Evolutionary conservation across 768 basidiomycete species (phyloP).

Genomic region (Tulasnella sp.): DNA sequence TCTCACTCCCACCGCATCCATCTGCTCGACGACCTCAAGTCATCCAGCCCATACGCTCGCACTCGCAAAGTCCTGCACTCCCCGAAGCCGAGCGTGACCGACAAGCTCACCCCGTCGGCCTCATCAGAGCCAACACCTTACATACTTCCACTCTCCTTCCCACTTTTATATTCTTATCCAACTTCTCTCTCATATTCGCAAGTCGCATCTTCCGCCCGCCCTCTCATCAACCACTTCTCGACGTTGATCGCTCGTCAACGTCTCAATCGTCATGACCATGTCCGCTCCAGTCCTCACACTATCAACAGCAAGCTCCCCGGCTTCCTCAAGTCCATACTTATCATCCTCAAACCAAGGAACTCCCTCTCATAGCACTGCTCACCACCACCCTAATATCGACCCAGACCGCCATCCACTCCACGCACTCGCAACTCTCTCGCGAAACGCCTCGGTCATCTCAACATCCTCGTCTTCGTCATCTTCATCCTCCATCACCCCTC

Average conservation of each 20-base stretch:
- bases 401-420: not conserved
- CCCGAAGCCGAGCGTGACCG: not conserved
- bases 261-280: not conserved
- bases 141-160: no score
- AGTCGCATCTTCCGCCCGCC: not conserved
- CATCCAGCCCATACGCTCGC: not conserved
- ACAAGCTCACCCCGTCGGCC: not conserved
- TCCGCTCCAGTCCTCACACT: constrained; percentile 6
- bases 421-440: constrained; percentile 38
- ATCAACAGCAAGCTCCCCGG: not conserved
- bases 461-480: constrained; percentile 35
- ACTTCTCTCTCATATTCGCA: not conserved
- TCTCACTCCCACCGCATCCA: not conserved
- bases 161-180: not conserved
- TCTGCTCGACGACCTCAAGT: not conserved
- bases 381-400: not conserved
- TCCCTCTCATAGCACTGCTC: not conserved
- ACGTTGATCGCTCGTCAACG: not conserved
- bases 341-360: not conserved
- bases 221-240: not conserved
- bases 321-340: not conserved
- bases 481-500: constrained; percentile 10
- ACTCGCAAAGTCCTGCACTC: not conserved
- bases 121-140: constrained; percentile 1
- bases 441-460: constrained; percentile 67